These are phyloP conservation scores for Apiotrichum akiyoshidainum DNA, from an alignment of 1,284 basidiomycete species.

Conservation along the genomic window DNA sequence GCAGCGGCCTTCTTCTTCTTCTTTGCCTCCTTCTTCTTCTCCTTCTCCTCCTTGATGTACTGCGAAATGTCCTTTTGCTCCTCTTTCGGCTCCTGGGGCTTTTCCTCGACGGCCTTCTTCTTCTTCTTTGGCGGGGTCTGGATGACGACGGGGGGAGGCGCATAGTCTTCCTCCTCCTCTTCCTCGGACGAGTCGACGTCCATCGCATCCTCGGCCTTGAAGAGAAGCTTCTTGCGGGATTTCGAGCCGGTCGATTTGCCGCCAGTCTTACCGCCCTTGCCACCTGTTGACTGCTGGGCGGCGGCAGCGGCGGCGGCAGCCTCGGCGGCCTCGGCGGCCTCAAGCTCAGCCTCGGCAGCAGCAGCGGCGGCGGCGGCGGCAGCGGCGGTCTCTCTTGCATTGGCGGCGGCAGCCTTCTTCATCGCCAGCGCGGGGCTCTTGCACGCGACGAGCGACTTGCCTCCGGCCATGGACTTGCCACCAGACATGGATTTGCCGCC, in stretches of 20 bases:
- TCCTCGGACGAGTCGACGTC: constrained; percentile 17
- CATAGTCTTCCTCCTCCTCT: constrained; percentile 7
- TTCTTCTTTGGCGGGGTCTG: constrained; percentile 10
- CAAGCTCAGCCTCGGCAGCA: no score
- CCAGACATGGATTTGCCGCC: background rate
- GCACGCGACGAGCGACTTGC: constrained; percentile 15
- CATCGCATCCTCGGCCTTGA: constrained; percentile 18
- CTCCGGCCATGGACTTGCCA: background rate
- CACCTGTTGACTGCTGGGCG: background rate
- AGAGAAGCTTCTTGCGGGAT: constrained; percentile 12
- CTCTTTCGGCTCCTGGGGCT: constrained; percentile 2
- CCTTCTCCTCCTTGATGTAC: constrained; percentile 27
- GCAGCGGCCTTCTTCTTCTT: constrained; percentile 15
- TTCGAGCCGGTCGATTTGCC: constrained; percentile 5
- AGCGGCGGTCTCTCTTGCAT: no score
- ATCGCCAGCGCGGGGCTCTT: constrained; percentile 25
- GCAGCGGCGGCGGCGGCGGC: no score
- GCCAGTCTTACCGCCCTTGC: background rate
- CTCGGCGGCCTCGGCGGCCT: no score
- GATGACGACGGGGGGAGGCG: background rate
- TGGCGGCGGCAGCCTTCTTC: constrained; percentile 11
- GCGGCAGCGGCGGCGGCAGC: no score
- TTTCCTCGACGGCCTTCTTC: constrained; percentile 13
- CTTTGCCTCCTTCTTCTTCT: constrained; percentile 23
- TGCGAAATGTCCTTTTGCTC: constrained; percentile 9